Conservation (phyloP, 2,329 filamentous ascomycete species). For the Dactylonectria macrodidyma region DNA sequence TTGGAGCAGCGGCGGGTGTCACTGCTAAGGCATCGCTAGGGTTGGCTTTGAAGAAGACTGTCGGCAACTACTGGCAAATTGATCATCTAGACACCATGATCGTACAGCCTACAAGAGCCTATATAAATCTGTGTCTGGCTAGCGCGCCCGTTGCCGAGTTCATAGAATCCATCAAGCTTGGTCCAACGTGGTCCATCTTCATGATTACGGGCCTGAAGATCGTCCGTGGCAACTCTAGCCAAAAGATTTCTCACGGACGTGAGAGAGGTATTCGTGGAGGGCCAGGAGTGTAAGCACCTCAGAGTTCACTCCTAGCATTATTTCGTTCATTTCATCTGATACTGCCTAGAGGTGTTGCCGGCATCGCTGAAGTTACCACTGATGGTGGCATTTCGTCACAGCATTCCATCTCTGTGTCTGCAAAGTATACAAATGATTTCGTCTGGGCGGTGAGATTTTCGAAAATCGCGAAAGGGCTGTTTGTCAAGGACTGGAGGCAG, state of each 20-base stretch:
- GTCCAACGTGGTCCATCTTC: constrained; percentile 5
- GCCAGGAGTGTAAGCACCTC: constrained; percentile 1
- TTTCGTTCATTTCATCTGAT: not conserved
- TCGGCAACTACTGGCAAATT: constrained; percentile 4
- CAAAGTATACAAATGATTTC: not conserved
- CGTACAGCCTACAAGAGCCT: constrained; percentile 4
- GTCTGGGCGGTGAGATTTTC: constrained; percentile 5
- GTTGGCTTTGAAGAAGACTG: constrained; percentile 7
- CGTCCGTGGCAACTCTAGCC: not conserved
- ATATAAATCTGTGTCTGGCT: constrained; percentile 1
- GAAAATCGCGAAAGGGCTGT: constrained; percentile 1
- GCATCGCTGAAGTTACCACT: not conserved
- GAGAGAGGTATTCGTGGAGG: not conserved
- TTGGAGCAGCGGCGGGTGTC: not conserved
- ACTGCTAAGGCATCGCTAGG: constrained; percentile 4
- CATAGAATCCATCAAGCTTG: not conserved
- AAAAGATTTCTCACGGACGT: not conserved
- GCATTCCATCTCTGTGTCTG: not conserved
- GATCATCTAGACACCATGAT: not conserved
- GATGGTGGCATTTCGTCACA: not conserved
- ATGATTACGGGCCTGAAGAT: constrained; percentile 9
- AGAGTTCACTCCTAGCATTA: not conserved
- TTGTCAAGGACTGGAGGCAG: not conserved
- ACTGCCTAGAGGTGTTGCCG: not conserved
- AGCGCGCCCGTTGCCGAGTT: not conserved